A percentile compares a stretch with the other conserved stretches of the same genome.
These are phyloP conservation scores for Ampelomyces quisqualis DNA, from an alignment of 2,329 filamentous ascomycete genomes.

Conservation along the genomic window DNA sequence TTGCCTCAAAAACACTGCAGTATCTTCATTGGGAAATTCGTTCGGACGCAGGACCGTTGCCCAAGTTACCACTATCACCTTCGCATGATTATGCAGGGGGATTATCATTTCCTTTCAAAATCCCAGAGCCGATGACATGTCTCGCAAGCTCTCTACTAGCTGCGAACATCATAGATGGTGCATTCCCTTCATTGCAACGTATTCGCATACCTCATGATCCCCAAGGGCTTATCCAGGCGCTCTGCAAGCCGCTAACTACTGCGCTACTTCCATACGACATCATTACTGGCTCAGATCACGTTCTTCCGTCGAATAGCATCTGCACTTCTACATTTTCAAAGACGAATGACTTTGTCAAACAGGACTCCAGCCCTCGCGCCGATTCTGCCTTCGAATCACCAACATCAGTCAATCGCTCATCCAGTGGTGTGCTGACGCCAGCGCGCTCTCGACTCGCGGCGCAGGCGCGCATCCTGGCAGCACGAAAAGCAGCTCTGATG, in stretches of 20 bases:
- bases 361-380: constrained; percentile 11
- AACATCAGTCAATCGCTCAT: constrained; percentile 6
- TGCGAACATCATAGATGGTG: constrained; percentile 59
- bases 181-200: constrained; percentile 62
- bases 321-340: no score
- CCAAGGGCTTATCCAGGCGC: constrained; percentile 66
- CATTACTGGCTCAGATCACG: no score
- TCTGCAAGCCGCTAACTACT: constrained; percentile 64
- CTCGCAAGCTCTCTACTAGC: constrained; percentile 64
- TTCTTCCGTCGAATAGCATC: no score
- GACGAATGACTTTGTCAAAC: constrained; percentile 4
- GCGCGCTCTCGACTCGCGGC: constrained; percentile 65
- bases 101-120: constrained; percentile 19
- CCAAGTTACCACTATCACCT: constrained; percentile 8
- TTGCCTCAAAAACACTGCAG: constrained; percentile 53
- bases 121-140: constrained; percentile 48
- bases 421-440: constrained; percentile 26
- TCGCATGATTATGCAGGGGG: constrained; percentile 1
- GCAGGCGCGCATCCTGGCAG: constrained; percentile 64
- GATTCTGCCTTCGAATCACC: constrained; percentile 24
- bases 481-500: constrained; percentile 57
- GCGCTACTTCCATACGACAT: constrained; percentile 51
- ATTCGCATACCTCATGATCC: constrained; percentile 69
- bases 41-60: constrained; percentile 27
- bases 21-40: constrained; percentile 62